Base-by-base conservation (phyloP, 495 filamentous ascomycete genomes). In the Aspergillus hancockii region DNA sequence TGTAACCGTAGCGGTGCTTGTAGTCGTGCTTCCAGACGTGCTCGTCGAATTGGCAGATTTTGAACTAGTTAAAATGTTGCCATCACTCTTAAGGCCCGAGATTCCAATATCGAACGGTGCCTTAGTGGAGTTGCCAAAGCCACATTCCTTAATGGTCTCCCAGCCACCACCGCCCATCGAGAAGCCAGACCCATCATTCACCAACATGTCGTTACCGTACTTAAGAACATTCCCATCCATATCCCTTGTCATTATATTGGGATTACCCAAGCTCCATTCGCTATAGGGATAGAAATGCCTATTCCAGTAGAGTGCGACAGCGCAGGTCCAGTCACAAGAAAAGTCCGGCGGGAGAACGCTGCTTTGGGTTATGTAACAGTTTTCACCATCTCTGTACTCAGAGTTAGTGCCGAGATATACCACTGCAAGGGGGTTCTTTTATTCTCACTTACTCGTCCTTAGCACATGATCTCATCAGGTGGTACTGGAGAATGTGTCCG, bases 401-500 rank as follows among this genome's bases (percentile, higher is more conserved):
- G 22, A 3, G 25, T 46, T 38, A 47, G 30, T n/a, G n/a, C n/a
- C n/a, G n/a, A n/a, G n/a, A n/a, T n/a, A n/a, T n/a, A n/a, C n/a
- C n/a, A n/a, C n/a, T n/a, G n/a, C n/a, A n/a, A n/a, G n/a, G n/a
- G n/a, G n/a, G n/a, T n/a, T n/a, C n/a, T n/a, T n/a, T n/a, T 7
- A 21, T 13, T 10, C 7, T 6, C 7, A 28, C 52, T 22, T 62
- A 62, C 59, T 57, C 49, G 51, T 57, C 59, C 54, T 60, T 69
- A 22, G 70, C 64, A 62, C 70, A 73, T 13, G 58, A 30, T 43
- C 64, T 31, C 59, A 65, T 56, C 9, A 69, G 65, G 22, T 56
- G 56, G 50, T 73, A 73, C 61, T 71, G 62, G 56, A 73, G 68
- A 28, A 71, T 60, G 40, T 64, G 62, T 16, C 68, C 68, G 10